phyloP scores from a whole-genome alignment of 306 rosid genomes.

The Ochetophila trinervis region DNA sequence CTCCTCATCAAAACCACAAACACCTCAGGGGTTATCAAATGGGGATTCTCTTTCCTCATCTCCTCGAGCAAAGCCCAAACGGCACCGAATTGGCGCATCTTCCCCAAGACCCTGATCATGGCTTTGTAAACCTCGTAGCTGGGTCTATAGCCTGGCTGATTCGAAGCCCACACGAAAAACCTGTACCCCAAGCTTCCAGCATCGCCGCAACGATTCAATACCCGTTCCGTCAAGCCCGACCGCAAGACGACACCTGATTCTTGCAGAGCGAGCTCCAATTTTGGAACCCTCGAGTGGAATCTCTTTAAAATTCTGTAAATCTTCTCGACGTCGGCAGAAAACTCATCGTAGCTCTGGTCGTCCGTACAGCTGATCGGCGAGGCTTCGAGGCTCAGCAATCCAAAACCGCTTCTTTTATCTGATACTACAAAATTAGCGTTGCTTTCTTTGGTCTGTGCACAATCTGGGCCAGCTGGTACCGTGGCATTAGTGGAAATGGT shows the following conservation, averaged over 20 bases:
- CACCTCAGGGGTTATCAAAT: slow-evolving; percentile 51
- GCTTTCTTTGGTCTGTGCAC: slow-evolving; percentile 5
- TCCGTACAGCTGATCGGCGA: slow-evolving; percentile 8
- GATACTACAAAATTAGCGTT: not conserved
- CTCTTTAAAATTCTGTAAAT: slow-evolving; percentile 59
- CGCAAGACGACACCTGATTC: slow-evolving; percentile 68
- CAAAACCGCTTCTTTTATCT: slow-evolving; percentile 24
- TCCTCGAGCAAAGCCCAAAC: slow-evolving; percentile 84
- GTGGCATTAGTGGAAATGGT: slow-evolving; percentile 6
- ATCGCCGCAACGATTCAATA: slow-evolving; percentile 72
- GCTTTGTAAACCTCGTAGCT: slow-evolving; percentile 65
- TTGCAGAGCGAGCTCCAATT: slow-evolving; percentile 70
- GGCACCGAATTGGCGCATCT: slow-evolving; percentile 81
- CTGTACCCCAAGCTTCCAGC: slow-evolving; percentile 77
- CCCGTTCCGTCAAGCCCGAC: slow-evolving; percentile 64
- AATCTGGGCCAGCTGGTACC: no score
- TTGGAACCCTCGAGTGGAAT: slow-evolving; percentile 72
- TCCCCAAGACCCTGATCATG: slow-evolving; percentile 65
- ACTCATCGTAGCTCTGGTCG: slow-evolving; percentile 43
- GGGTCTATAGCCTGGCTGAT: slow-evolving; percentile 56
- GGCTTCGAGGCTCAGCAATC: slow-evolving; percentile 38
- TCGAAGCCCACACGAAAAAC: slow-evolving; percentile 72
- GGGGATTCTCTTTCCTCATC: slow-evolving; percentile 70
- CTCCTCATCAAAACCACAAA: slow-evolving; percentile 77
- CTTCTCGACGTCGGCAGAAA: slow-evolving; percentile 67